Conservation (phyloP, 352 stramenopile species). For the Pythium guiyangense region DNA sequence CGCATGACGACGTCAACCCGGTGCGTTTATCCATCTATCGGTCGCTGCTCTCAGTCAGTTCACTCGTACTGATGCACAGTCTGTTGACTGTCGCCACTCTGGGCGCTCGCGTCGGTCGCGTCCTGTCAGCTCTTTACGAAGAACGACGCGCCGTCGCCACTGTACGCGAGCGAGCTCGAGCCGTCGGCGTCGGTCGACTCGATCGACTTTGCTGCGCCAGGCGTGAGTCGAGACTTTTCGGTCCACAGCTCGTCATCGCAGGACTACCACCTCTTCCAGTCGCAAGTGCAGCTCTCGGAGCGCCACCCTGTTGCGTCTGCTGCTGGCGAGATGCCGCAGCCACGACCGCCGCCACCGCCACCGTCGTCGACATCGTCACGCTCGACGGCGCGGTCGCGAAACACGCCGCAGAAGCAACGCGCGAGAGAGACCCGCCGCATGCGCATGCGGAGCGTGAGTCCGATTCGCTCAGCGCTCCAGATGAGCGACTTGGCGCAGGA, state of each 20-base stretch:
- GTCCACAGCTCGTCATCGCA: background rate
- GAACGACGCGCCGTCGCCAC: slow-evolving; percentile 6
- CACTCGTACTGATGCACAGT: background rate
- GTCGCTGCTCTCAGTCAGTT: background rate
- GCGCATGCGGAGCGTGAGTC: slow-evolving; percentile 48
- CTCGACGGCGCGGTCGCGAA: slow-evolving; percentile 16
- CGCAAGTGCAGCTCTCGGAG: background rate
- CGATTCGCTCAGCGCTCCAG: slow-evolving; percentile 19
- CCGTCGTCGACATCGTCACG: slow-evolving; percentile 4
- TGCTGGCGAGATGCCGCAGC: background rate
- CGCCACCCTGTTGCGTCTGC: background rate
- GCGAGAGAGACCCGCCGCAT: slow-evolving; percentile 15
- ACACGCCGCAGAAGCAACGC: slow-evolving; percentile 28
- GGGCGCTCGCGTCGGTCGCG: slow-evolving; percentile 1
- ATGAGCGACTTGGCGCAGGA: slow-evolving; percentile 10
- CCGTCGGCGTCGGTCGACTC: background rate
- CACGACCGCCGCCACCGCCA: background rate
- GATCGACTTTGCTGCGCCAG: background rate
- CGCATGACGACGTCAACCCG: background rate
- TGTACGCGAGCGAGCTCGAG: background rate
- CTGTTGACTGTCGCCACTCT: background rate
- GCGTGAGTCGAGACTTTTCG: background rate
- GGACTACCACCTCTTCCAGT: background rate
- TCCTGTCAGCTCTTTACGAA: slow-evolving; percentile 13
- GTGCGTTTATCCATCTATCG: background rate